A percentile compares a stretch with the other conserved stretches of the same genome.
These are phyloP conservation scores for Madurella fahalii DNA, from an alignment of 2,329 filamentous ascomycete species.

Conservation along the genomic window DNA sequence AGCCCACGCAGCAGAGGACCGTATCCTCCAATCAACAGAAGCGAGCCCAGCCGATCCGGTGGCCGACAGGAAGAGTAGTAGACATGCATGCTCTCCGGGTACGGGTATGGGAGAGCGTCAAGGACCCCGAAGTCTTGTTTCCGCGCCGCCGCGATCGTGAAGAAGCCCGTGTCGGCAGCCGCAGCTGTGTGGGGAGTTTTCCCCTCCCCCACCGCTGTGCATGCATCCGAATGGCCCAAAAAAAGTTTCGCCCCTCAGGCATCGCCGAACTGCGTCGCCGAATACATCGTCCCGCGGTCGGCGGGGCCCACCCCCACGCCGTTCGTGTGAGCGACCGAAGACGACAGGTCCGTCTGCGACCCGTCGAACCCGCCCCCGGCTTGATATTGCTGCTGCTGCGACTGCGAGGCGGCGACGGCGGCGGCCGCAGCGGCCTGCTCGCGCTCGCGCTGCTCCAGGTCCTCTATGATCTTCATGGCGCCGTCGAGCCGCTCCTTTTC, in stretches of 20 bases:
- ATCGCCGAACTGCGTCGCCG: constrained; percentile 11
- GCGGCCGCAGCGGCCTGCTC: constrained; percentile 2
- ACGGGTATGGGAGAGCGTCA: too few species aligned
- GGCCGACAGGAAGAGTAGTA: too few species aligned
- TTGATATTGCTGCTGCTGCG: background rate
- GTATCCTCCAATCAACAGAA: too few species aligned
- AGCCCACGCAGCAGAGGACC: too few species aligned
- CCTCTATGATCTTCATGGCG: constrained; percentile 29
- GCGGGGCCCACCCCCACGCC: background rate
- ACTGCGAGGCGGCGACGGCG: constrained; percentile 8
- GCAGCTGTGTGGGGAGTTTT: too few species aligned
- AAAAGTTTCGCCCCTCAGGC: constrained; percentile 1
- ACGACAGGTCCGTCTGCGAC: constrained; percentile 10
- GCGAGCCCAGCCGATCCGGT: too few species aligned
- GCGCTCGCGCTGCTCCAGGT: constrained; percentile 19
- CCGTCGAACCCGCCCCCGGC: constrained; percentile 2
- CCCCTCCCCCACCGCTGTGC: too few species aligned
- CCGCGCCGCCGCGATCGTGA: too few species aligned
- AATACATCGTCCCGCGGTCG: constrained; percentile 3
- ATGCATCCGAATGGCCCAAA: too few species aligned
- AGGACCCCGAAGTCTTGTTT: too few species aligned
- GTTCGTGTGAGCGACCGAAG: background rate
- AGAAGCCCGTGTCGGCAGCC: too few species aligned
- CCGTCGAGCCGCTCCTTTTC: constrained; percentile 24
- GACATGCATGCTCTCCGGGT: too few species aligned